Percentiles rank a stretch among this genome's conserved stretches.
Evolutionary conservation across 805 yeast genomes (phyloP).

Genomic region (Pichia rugopelliculosa): DNA sequence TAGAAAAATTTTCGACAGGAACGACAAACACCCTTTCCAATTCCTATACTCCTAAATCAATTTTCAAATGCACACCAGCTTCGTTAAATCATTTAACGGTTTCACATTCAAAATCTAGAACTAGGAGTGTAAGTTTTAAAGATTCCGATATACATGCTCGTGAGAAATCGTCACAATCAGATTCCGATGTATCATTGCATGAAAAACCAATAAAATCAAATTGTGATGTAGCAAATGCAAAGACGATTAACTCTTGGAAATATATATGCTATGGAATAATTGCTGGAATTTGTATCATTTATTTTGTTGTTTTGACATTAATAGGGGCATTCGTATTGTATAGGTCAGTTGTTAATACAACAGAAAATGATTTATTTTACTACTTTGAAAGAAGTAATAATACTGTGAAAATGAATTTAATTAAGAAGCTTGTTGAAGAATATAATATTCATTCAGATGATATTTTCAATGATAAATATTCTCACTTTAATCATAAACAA

Average conservation of each 20-base stretch:
- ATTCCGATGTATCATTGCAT: too few species aligned
- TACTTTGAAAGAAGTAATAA: conserved; percentile 1
- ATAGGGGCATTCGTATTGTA: not conserved
- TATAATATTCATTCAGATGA: not conserved
- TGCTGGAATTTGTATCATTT: not conserved
- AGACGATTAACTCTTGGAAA: conserved; percentile 6
- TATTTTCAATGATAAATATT: too few species aligned
- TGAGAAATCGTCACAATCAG: not conserved
- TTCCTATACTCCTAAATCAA: too few species aligned
- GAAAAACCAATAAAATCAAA: too few species aligned
- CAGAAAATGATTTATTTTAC: conserved; percentile 1
- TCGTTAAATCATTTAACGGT: not conserved
- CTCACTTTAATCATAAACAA: too few species aligned
- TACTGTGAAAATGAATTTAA: not conserved
- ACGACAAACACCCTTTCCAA: not conserved
- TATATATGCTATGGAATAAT: conserved; percentile 7
- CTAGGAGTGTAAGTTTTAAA: conserved; percentile 4
- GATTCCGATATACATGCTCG: not conserved
- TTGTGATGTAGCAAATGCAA: not conserved
- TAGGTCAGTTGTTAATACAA: not conserved
- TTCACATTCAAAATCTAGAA: not conserved
- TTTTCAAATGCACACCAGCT: too few species aligned
- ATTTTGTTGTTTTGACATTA: conserved; percentile 1
- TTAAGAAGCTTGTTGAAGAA: not conserved
- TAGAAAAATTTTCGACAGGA: not conserved